phyloP scores from a whole-genome alignment of 495 filamentous ascomycete species.

The Aspergillus taichungensis region DNA sequence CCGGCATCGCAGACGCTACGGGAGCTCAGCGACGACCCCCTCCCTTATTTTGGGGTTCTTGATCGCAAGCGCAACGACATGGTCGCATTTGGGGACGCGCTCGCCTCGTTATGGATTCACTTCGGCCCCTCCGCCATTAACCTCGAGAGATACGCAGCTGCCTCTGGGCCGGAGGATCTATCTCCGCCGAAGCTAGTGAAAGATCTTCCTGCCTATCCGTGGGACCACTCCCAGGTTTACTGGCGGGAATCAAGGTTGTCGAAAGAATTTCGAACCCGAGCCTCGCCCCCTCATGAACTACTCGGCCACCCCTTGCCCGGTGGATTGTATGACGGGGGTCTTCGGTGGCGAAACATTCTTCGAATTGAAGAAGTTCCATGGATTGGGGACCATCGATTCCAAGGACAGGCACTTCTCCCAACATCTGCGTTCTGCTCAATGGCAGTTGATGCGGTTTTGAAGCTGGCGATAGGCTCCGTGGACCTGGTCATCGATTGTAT shows the following conservation, averaged over 20 bases:
- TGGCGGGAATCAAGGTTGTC: conserved; percentile 29
- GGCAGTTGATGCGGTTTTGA: neutral
- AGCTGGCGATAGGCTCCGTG: neutral
- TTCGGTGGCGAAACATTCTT: neutral
- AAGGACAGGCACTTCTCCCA: neutral
- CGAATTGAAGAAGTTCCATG: neutral
- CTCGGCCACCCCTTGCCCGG: neutral
- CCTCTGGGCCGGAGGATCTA: neutral
- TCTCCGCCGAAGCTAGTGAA: conserved; percentile 7
- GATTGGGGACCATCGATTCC: neutral
- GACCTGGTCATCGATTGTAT: neutral
- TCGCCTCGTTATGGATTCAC: neutral
- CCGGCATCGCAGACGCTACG: conserved; percentile 22
- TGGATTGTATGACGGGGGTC: neutral
- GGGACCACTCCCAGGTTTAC: conserved; percentile 31
- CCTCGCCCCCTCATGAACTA: neutral
- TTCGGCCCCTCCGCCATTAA: neutral
- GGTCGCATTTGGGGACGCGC: neutral
- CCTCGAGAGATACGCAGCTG: neutral
- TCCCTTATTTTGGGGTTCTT: neutral
- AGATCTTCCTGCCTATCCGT: conserved; percentile 34
- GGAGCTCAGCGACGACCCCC: too few relatives aligned
- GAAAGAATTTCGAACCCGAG: neutral
- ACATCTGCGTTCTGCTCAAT: neutral
- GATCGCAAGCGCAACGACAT: neutral